Conservation (phyloP, 345 rosid species). For the Firmiana major region DNA sequence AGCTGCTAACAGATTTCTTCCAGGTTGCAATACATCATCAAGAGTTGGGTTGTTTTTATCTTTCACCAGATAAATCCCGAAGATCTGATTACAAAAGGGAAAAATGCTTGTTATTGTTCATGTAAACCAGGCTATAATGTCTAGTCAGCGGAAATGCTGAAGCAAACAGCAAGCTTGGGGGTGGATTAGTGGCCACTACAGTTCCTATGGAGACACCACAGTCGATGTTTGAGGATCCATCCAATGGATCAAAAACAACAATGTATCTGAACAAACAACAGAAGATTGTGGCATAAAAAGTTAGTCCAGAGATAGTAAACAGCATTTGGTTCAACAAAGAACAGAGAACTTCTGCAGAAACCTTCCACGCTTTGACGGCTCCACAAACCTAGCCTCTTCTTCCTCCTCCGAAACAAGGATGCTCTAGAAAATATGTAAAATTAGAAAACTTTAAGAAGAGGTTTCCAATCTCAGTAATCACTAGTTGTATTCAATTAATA, state of each 20-base stretch:
- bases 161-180: too few relatives aligned
- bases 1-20: conserved; percentile 63
- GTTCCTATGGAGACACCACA: conserved; percentile 83
- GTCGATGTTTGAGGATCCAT: conserved; percentile 80
- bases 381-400: conserved; percentile 65
- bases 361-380: conserved; percentile 58
- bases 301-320: neutral
- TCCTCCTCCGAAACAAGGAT: conserved; percentile 78
- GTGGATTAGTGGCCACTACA: conserved; percentile 27
- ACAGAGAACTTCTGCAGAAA: conserved; percentile 13
- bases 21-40: conserved; percentile 64
- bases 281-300: neutral
- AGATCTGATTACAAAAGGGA: conserved; percentile 44
- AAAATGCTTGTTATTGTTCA: neutral
- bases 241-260: conserved; percentile 74
- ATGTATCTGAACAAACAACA: conserved; percentile 42
- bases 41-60: conserved; percentile 45
- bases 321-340: neutral
- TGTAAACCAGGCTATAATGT: neutral
- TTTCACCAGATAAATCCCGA: conserved; percentile 64
- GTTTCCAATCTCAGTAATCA: neutral
- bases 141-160: neutral
- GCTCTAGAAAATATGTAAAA: conserved; percentile 30
- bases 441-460: neutral
- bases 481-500: neutral